These are phyloP conservation scores for Colletotrichum paranaense DNA, from an alignment of 2,329 filamentous ascomycete genomes.

Conservation along the genomic window DNA sequence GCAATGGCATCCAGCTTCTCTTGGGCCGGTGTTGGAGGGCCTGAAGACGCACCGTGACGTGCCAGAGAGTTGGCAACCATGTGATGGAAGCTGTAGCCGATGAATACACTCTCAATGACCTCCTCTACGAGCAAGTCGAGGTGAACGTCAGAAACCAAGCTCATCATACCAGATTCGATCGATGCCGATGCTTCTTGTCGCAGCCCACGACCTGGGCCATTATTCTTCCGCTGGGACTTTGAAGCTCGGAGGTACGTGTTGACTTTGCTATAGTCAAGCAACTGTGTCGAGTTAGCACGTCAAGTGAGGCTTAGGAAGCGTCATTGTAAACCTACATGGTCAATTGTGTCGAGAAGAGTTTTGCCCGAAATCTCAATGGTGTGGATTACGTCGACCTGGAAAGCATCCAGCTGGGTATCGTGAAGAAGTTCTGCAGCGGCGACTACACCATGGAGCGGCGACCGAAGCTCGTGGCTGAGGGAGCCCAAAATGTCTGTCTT, in stretches of 20 bases:
- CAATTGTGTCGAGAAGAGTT: slow-evolving; percentile 61
- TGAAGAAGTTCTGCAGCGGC: slow-evolving; percentile 62
- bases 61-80: slow-evolving; percentile 42
- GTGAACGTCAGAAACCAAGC: slow-evolving; percentile 46
- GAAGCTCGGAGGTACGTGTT: slow-evolving; percentile 45
- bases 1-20: slow-evolving; percentile 36
- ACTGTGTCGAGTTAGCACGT: slow-evolving; percentile 23
- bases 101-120: slow-evolving; percentile 52
- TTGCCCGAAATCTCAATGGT: slow-evolving; percentile 61
- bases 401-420: slow-evolving; percentile 54
- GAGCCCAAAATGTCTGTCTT: slow-evolving; percentile 68
- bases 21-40: slow-evolving; percentile 30
- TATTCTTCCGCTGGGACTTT: slow-evolving; percentile 36
- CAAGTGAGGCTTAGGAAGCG: fast-evolving
- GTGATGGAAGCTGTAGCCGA: slow-evolving; percentile 50
- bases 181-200: slow-evolving; percentile 16
- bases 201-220: slow-evolving; percentile 28
- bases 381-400: slow-evolving; percentile 56
- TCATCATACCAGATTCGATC: slow-evolving; percentile 41
- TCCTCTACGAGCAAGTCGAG: slow-evolving; percentile 49
- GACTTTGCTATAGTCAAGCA: slow-evolving; percentile 64
- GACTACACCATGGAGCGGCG: slow-evolving; percentile 67
- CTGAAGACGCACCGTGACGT: slow-evolving; percentile 43
- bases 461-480: slow-evolving; percentile 67
- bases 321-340: slow-evolving; percentile 48